Percentiles rank a stretch among this genome's conserved stretches.
Evolutionary conservation across 495 filamentous ascomycete species (phyloP).

Genomic region (Penicillium alfredii): DNA sequence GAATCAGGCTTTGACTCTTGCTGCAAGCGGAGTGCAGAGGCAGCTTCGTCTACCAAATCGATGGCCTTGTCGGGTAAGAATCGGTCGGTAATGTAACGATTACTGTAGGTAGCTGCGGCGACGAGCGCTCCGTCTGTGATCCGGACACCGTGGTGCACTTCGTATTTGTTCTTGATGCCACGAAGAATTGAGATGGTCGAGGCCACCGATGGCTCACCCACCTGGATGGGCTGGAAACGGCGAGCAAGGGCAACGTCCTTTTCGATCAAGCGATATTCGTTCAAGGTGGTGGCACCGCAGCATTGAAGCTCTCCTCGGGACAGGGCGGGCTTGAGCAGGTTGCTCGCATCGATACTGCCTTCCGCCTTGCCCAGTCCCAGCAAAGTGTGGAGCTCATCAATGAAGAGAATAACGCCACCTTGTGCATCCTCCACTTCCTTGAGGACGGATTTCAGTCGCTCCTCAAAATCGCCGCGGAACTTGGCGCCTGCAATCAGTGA

Average conservation of each 20-base stretch:
- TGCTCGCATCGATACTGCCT: conserved; percentile 93
- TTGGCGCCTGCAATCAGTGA: conserved; percentile 93
- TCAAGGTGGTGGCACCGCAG: conserved; percentile 88
- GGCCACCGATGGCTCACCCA: conserved; percentile 81
- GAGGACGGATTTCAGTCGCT: conserved; percentile 82
- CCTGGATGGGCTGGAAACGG: conserved; percentile 87
- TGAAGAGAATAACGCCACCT: conserved; percentile 86
- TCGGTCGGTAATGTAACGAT: conserved; percentile 93
- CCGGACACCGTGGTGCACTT: conserved; percentile 87
- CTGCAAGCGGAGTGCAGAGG: conserved; percentile 81
- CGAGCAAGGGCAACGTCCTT: conserved; percentile 92
- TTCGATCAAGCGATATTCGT: conserved; percentile 88
- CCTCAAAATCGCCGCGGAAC: conserved; percentile 93
- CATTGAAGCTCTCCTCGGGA: conserved; percentile 90
- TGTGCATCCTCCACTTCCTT: conserved; percentile 87
- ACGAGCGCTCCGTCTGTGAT: conserved; percentile 92
- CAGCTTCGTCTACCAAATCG: conserved; percentile 93
- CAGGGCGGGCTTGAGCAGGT: conserved; percentile 89
- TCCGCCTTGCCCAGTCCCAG: conserved; percentile 92
- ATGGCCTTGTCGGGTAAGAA: conserved; percentile 97
- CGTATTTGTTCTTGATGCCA: conserved; percentile 94
- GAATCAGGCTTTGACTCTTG: conserved; percentile 96
- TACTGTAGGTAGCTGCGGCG: conserved; percentile 84
- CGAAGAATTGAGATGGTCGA: conserved; percentile 94
- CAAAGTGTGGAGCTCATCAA: conserved; percentile 90